A percentile compares a stretch with the other conserved stretches of the same genome.
Conservation (phyloP, 2,329 filamentous ascomycete species). For the Didymella pinodella region DNA sequence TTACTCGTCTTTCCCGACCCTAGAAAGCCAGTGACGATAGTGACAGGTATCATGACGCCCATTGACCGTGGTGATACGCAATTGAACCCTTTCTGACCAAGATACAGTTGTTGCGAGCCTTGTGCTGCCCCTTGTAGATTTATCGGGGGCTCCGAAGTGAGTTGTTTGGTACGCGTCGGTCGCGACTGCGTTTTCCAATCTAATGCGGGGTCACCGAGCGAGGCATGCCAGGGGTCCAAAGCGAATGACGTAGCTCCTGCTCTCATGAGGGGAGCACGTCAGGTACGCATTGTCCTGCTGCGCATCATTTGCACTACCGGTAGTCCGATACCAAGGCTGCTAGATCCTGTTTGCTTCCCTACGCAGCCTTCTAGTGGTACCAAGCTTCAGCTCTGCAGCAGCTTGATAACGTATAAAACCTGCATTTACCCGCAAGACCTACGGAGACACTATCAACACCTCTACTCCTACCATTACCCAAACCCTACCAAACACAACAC, state of each 20-base stretch:
- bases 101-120: neutral
- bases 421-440: slow-evolving; percentile 12
- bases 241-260: slow-evolving; percentile 16
- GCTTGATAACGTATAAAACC: slow-evolving; percentile 16
- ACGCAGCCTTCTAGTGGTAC: slow-evolving; percentile 14
- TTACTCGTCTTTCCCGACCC: slow-evolving; percentile 89
- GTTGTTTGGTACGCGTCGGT: slow-evolving; percentile 15
- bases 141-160: slow-evolving; percentile 11
- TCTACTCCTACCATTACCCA: slow-evolving; percentile 12
- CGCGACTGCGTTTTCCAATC: slow-evolving; percentile 20
- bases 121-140: slow-evolving; percentile 14
- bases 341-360: slow-evolving; percentile 21
- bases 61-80: neutral
- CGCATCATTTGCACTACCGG: slow-evolving; percentile 18
- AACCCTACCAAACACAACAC: slow-evolving; percentile 10
- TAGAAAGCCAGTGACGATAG: slow-evolving; percentile 94
- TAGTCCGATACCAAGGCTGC: slow-evolving; percentile 9
- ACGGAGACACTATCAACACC: neutral
- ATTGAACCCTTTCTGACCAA: neutral
- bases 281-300: slow-evolving; percentile 19
- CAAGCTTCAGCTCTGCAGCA: slow-evolving; percentile 17
- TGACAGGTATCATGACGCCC: slow-evolving; percentile 73
- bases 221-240: slow-evolving; percentile 6
- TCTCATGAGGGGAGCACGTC: slow-evolving; percentile 4
- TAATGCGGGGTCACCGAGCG: slow-evolving; percentile 18